A percentile compares a stretch with the other conserved stretches of the same genome.
Conservation (phyloP, 768 basidiomycete species). For the Daedaleopsis nitida region DNA sequence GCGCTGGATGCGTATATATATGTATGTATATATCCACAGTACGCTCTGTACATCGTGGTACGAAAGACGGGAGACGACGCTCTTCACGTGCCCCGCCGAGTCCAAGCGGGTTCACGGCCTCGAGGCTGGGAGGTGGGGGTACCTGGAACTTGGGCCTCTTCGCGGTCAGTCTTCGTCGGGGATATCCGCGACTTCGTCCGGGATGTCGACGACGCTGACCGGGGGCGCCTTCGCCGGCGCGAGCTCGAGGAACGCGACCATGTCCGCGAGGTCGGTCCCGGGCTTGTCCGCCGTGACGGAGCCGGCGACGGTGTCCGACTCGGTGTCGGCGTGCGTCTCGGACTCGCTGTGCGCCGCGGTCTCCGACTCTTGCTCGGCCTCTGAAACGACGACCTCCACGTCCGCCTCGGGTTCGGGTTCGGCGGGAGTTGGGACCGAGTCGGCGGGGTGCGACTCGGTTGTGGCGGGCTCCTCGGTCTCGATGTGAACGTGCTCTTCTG, state of each 20-base stretch:
- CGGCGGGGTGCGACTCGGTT: background rate
- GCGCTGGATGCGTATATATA: too few species aligned
- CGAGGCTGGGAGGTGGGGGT: too few species aligned
- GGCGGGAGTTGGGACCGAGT: too few species aligned
- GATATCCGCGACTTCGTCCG: slow-evolving; percentile 24
- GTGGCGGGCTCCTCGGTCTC: background rate
- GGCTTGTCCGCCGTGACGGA: slow-evolving; percentile 16
- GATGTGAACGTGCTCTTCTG: background rate
- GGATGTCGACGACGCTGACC: slow-evolving; percentile 21
- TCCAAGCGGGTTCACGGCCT: too few species aligned
- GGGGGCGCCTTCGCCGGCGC: slow-evolving; percentile 9
- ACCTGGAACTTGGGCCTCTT: too few species aligned
- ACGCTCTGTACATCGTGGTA: too few species aligned
- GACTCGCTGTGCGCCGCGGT: slow-evolving; percentile 13
- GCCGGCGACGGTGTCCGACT: slow-evolving; percentile 25
- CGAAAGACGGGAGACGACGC: too few species aligned
- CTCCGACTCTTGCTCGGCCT: slow-evolving; percentile 12
- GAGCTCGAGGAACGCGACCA: slow-evolving; percentile 67
- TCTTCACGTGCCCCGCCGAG: too few species aligned
- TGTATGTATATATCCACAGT: too few species aligned
- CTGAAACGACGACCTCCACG: slow-evolving; percentile 3
- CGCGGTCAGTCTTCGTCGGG: slow-evolving; percentile 16
- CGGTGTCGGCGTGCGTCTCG: slow-evolving; percentile 19
- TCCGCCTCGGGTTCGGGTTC: background rate
- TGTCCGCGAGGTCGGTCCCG: slow-evolving; percentile 57